Conservation (phyloP, 2,329 filamentous ascomycete species). For the Fusarium austroafricanum region DNA sequence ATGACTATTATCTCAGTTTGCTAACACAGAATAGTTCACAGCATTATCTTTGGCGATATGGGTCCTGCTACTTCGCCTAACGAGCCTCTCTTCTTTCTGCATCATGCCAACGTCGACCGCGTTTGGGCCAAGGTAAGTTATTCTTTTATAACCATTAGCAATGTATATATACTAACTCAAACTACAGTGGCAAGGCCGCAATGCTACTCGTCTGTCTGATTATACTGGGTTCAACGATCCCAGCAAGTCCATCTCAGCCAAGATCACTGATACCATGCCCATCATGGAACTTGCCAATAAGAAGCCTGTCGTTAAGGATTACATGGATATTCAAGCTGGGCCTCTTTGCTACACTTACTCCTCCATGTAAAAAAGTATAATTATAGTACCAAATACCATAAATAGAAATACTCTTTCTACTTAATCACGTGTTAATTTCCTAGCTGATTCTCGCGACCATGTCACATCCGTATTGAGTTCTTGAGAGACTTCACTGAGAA, state of each 20-base stretch:
- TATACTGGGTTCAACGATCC: slow-evolving; percentile 2
- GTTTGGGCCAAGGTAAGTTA: slow-evolving; percentile 20
- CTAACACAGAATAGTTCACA: slow-evolving; percentile 10
- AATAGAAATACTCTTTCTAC: no score
- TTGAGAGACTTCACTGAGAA: no score
- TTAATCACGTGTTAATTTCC: no score
- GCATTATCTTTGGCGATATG: slow-evolving; percentile 42
- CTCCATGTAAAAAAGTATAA: neutral
- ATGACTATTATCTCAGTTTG: neutral
- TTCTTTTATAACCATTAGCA: fast-evolving
- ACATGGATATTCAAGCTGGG: slow-evolving; percentile 16
- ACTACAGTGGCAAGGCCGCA: slow-evolving; percentile 17
- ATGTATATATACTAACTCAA: neutral
- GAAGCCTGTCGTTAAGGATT: slow-evolving; percentile 18
- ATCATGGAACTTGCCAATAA: neutral
- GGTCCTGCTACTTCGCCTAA: slow-evolving; percentile 44
- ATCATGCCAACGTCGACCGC: slow-evolving; percentile 46
- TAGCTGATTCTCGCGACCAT: no score
- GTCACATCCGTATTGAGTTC: no score
- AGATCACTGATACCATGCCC: neutral
- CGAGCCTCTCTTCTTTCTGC: slow-evolving; percentile 47
- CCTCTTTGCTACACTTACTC: slow-evolving; percentile 32
- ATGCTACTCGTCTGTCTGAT: slow-evolving; percentile 9
- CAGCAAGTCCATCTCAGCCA: neutral
- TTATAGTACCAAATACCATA: no score